phyloP scores from a whole-genome alignment of 1,139 yeast genomes.

The Taphrina sp. region DNA sequence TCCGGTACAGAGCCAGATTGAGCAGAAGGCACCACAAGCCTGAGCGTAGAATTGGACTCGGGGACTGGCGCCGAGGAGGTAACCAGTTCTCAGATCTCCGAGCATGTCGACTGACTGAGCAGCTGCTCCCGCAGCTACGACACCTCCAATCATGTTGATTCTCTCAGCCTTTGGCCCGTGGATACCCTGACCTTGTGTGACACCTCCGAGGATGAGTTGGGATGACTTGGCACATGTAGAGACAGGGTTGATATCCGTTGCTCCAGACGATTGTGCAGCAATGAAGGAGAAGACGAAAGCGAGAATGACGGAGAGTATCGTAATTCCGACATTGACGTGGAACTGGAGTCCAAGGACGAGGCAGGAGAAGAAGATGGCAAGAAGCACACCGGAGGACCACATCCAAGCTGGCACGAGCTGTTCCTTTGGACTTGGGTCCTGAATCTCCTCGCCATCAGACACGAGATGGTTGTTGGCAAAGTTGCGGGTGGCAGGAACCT shows the following conservation, averaged over 20 bases:
- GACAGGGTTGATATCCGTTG: conserved; percentile 34
- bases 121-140: conserved; percentile 33
- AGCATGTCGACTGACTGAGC: conserved; percentile 35
- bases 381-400: conserved; percentile 26
- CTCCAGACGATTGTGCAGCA: conserved; percentile 34
- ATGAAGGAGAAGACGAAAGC: conserved; percentile 33
- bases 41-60: conserved; percentile 33
- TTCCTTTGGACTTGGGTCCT: conserved; percentile 27
- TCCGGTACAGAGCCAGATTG: conserved; percentile 30
- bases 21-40: conserved; percentile 30
- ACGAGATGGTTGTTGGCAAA: conserved; percentile 15
- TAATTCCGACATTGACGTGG: conserved; percentile 27
- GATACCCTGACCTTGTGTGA: conserved; percentile 30
- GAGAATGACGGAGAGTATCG: conserved; percentile 28
- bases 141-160: conserved; percentile 33
- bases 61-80: conserved; percentile 33
- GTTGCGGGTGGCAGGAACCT: conserved; percentile 17
- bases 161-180: conserved; percentile 23
- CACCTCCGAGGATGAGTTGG: conserved; percentile 33
- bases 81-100: conserved; percentile 34
- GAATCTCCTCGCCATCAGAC: conserved; percentile 8
- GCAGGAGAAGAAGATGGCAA: conserved; percentile 32
- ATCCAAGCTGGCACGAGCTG: conserved; percentile 33
- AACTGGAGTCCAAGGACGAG: conserved; percentile 32
- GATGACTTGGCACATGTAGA: conserved; percentile 34